Percentiles rank a stretch among this genome's conserved stretches.
These are phyloP conservation scores for Zygotorulaspora florentina DNA, from an alignment of 805 yeast genomes.

Conservation along the genomic window DNA sequence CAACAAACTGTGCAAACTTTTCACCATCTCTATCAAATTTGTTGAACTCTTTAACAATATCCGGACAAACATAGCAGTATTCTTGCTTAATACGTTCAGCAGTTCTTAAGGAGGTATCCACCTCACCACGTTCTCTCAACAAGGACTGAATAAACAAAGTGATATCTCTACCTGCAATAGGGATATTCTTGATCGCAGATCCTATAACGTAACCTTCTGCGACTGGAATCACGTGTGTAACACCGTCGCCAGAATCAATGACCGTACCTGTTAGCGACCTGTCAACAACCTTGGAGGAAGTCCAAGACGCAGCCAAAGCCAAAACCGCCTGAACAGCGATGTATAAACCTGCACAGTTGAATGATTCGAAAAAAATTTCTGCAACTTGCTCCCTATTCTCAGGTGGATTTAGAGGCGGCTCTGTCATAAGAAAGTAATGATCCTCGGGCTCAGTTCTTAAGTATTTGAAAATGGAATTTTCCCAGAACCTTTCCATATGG, in stretches of 20 bases:
- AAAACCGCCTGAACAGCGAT: slow-evolving; percentile 98
- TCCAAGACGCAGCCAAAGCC: slow-evolving; percentile 99
- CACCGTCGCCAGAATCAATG: slow-evolving; percentile 98
- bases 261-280: slow-evolving; percentile 97
- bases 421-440: slow-evolving; percentile 91
- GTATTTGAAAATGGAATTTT: slow-evolving; percentile 91
- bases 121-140: slow-evolving; percentile 94
- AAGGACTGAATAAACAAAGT: slow-evolving; percentile 89
- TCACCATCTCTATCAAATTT: slow-evolving; percentile 92
- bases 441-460: slow-evolving; percentile 98
- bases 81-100: slow-evolving; percentile 97
- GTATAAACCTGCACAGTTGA: slow-evolving; percentile 97
- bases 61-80: slow-evolving; percentile 96
- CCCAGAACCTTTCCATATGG: slow-evolving; percentile 99
- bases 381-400: slow-evolving; percentile 98
- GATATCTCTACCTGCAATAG: slow-evolving; percentile 98
- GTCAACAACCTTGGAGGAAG: slow-evolving; percentile 90
- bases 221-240: slow-evolving; percentile 97
- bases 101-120: slow-evolving; percentile 87
- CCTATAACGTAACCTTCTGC: slow-evolving; percentile 99
- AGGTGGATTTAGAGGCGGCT: slow-evolving; percentile 99
- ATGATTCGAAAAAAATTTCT: slow-evolving; percentile 97
- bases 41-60: slow-evolving; percentile 92
- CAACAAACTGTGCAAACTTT: slow-evolving; percentile 87
- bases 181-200: slow-evolving; percentile 93